phyloP scores from a whole-genome alignment of 2,329 filamentous ascomycete species.

The Diatrype stigma region DNA sequence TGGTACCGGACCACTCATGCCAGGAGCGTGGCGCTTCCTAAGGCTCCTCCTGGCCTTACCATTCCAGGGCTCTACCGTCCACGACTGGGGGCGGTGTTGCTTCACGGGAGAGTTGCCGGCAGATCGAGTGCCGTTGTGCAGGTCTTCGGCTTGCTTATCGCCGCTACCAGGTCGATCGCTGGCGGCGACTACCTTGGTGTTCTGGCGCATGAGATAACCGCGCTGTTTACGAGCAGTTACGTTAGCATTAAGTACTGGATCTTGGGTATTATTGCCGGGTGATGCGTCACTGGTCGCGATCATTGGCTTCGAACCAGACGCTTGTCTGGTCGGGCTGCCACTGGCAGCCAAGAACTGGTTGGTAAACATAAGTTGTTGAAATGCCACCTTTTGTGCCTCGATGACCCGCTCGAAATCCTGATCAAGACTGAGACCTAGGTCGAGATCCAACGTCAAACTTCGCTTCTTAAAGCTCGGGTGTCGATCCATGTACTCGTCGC shows the following conservation, averaged over 20 bases:
- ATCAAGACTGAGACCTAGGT: conserved; percentile 81
- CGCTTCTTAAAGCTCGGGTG: conserved; percentile 74
- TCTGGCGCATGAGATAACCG: conserved; percentile 97
- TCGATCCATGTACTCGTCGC: conserved; percentile 50
- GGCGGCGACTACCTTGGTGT: conserved; percentile 95
- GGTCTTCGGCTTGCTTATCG: conserved; percentile 54
- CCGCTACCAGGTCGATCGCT: conserved; percentile 41
- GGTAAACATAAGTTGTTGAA: conserved; percentile 29
- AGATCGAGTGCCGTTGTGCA: conserved; percentile 50
- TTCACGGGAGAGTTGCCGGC: conserved; percentile 68
- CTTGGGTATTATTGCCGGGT: conserved; percentile 12
- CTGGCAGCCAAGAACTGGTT: conserved; percentile 18
- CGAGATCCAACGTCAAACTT: conserved; percentile 77
- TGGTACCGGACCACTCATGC: conserved; percentile 61
- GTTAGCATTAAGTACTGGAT: conserved; percentile 55
- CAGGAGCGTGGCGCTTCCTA: conserved; percentile 49
- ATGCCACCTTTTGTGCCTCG: conserved; percentile 90
- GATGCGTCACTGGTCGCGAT: conserved; percentile 15
- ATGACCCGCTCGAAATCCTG: conserved; percentile 94
- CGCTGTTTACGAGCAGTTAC: conserved; percentile 67
- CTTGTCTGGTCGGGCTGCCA: conserved; percentile 39
- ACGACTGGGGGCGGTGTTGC: conserved; percentile 78
- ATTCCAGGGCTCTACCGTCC: conserved; percentile 98
- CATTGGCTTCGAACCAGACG: conserved; percentile 30
- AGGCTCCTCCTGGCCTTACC: conserved; percentile 64